Evolutionary conservation across 2,329 filamentous ascomycete species (phyloP), one percentile per base, ranked within the genome.

Genomic region (Delphinella strobiligena): DNA sequence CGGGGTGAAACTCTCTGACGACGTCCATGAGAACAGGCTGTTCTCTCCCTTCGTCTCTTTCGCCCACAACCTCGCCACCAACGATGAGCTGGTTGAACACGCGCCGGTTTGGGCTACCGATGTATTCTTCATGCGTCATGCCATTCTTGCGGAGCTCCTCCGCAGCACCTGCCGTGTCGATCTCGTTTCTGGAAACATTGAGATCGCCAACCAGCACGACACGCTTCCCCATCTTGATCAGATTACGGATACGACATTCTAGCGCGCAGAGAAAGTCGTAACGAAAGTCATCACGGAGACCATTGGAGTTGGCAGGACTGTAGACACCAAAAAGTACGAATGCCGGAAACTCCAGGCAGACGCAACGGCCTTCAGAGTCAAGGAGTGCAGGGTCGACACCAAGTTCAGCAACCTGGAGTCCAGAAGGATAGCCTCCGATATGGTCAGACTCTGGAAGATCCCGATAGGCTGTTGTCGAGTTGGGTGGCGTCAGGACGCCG

Each of bases 321-420:
- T 98, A 96, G 2, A 93, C 80, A 3, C 89, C 91, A 37, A 98
- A 74, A 12, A 98, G 72, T 4, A 98, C 86, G 56, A 98, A 96
- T 3, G 86, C 88, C 0, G 87, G 85, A 50, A 98, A 96, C 55
- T 96, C 91, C 3, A 98, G 69, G 32, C 94, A 71, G 5, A 96
- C 77, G 51, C 87, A 94, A 35, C 91, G 80, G 1, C 91, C 91
- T 65, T 98, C 91, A 0, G 84, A 83, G 56, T 98, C 91, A 5
- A 96, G 73, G 1, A 71, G 71, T 2, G 71, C 67, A 31, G 84
- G 77, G 52, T 94, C 85, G 4, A 86, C 61, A 1, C 59, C 57
- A n/a, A 71, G 62, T 9, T 69, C 66, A 0, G 69, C 64, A 2
- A 93, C 68, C 52, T 94, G 87, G 14, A 69, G 67, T 1, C 69